Conservation (phyloP, 768 basidiomycete species). For the Boletus pseudo-olivaceus region DNA sequence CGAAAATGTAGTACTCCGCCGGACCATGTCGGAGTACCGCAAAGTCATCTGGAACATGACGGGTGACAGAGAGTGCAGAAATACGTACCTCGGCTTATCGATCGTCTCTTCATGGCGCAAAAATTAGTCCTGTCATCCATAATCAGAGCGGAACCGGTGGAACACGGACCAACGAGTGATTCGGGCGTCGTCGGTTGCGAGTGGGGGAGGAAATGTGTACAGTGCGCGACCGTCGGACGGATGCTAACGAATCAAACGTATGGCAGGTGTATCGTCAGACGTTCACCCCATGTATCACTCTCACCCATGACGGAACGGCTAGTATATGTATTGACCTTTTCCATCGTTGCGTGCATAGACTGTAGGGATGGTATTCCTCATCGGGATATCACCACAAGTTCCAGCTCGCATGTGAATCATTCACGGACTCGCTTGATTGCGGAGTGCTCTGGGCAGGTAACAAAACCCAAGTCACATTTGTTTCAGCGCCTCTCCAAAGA, state of each 20-base stretch:
- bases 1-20: too few relatives aligned
- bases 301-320: background rate
- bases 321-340: background rate
- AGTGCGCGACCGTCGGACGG: background rate
- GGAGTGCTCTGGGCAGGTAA: background rate
- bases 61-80: too few relatives aligned
- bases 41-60: too few relatives aligned
- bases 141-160: slow-evolving; percentile 1
- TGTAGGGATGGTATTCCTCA: background rate
- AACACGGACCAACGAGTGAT: background rate
- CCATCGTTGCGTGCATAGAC: background rate
- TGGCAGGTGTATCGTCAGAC: background rate
- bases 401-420: background rate
- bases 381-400: background rate
- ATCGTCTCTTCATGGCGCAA: too few relatives aligned
- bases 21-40: too few relatives aligned
- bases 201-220: background rate
- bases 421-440: background rate
- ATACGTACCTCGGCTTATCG: too few relatives aligned
- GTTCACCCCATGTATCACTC: background rate
- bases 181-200: slow-evolving; percentile 6
- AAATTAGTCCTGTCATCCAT: background rate
- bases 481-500: too few relatives aligned
- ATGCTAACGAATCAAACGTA: background rate
- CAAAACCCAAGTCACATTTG: background rate